Evolutionary conservation across 331 rosid species (phyloP).

Genomic region (Quercus lobata): DNA sequence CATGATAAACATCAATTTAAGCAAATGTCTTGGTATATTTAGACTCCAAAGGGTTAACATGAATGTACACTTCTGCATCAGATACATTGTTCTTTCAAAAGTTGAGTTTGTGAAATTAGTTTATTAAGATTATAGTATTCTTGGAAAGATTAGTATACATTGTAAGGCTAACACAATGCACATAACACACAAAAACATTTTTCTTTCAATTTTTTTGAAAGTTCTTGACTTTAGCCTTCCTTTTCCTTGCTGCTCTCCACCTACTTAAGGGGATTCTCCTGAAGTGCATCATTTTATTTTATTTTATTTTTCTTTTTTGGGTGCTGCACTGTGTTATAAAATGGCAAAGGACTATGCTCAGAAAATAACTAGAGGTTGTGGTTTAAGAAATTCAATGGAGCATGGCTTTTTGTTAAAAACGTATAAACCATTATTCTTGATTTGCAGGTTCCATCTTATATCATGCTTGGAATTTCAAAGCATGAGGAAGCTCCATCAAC

Average conservation of each 20-base stretch:
- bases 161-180: background rate
- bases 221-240: background rate
- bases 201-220: background rate
- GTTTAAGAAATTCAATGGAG: constrained; percentile 15
- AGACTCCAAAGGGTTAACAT: background rate
- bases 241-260: background rate
- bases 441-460: constrained; percentile 74
- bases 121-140: too few relatives aligned
- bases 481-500: constrained; percentile 81
- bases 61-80: background rate
- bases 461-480: constrained; percentile 88
- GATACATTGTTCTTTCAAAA: background rate
- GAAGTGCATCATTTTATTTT: background rate
- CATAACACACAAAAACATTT: too few relatives aligned
- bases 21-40: background rate
- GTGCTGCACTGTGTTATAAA: constrained; percentile 5
- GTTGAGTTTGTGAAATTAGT: too few relatives aligned
- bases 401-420: background rate
- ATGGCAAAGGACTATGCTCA: background rate
- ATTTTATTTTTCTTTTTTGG: background rate
- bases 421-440: constrained; percentile 14
- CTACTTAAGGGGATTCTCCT: background rate
- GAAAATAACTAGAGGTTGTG: background rate
- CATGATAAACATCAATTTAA: background rate
- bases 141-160: background rate